Conservation (phyloP, 768 basidiomycete genomes). For the Hirschioporus abietinus region DNA sequence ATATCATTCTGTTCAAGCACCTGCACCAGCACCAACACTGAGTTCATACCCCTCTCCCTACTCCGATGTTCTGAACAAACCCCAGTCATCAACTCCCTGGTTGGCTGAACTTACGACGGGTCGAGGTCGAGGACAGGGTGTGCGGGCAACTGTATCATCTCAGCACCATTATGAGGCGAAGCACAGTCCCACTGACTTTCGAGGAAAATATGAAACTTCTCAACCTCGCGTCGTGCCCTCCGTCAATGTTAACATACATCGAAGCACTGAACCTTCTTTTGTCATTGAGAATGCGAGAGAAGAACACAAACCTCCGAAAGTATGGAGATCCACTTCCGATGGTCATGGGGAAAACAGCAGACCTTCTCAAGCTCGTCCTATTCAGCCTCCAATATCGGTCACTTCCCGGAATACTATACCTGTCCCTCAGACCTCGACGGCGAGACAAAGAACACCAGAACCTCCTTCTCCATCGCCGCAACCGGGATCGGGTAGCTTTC, state of each 20-base stretch:
- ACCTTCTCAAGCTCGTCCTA: not conserved
- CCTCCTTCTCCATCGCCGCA: constrained; percentile 11
- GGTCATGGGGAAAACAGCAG: not conserved
- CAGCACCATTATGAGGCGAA: not conserved
- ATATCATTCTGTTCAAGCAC: not conserved
- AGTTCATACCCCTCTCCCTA: not conserved
- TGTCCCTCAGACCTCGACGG: constrained; percentile 26
- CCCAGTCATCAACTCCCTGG: not conserved
- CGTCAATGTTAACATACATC: not conserved
- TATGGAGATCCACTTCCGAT: not conserved
- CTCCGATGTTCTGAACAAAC: not conserved
- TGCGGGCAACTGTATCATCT: not conserved
- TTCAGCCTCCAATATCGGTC: constrained; percentile 12
- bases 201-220: not conserved
- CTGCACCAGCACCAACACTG: not conserved
- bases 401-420: constrained; percentile 15
- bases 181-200: not conserved
- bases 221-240: not conserved
- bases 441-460: constrained; percentile 25
- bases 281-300: not conserved
- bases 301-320: not conserved
- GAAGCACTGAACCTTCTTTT: not conserved
- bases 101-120: not conserved
- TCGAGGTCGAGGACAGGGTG: not conserved
- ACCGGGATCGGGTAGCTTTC: not conserved